A percentile compares a stretch with the other conserved stretches of the same genome.
These are phyloP conservation scores for Penicillium coffeae DNA, from an alignment of 495 filamentous ascomycete species.

Conservation along the genomic window DNA sequence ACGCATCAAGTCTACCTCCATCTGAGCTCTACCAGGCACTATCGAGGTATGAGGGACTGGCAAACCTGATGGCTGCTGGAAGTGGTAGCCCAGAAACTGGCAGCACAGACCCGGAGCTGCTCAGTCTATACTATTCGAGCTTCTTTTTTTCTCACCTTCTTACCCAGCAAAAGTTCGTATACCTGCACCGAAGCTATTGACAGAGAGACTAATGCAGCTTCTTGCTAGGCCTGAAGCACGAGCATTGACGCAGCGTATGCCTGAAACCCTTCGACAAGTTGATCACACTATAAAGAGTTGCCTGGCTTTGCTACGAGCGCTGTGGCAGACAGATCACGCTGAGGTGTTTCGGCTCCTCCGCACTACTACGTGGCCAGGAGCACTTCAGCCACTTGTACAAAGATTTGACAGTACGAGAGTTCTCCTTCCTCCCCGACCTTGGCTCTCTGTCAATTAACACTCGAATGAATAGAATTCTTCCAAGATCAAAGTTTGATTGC, in stretches of 20 bases:
- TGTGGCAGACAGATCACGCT: conserved; percentile 47
- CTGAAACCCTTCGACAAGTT: conserved; percentile 29
- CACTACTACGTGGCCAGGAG: conserved; percentile 41
- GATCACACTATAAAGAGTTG: conserved; percentile 45
- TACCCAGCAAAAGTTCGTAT: conserved; percentile 46
- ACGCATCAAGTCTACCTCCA: conserved; percentile 31
- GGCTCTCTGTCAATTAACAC: conserved; percentile 2
- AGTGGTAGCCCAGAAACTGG: conserved; percentile 7
- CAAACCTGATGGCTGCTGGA: conserved; percentile 29
- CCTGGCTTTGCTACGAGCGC: conserved; percentile 41
- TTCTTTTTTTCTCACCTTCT: conserved; percentile 53
- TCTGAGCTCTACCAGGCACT: conserved; percentile 42
- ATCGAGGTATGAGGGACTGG: conserved; percentile 43
- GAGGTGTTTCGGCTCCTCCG: conserved; percentile 41
- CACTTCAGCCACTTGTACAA: conserved; percentile 33
- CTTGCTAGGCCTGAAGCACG: conserved; percentile 48
- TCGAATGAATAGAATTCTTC: conserved; percentile 34
- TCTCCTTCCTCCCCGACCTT: not conserved
- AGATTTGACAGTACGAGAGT: conserved; percentile 40
- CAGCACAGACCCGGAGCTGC: conserved; percentile 20
- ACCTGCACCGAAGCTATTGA: not conserved
- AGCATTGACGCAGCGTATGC: conserved; percentile 47
- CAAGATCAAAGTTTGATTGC: conserved; percentile 45
- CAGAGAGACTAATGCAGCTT: not conserved
- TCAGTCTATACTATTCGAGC: conserved; percentile 47